Evolutionary conservation across 2,329 filamentous ascomycete genomes (phyloP).

Genomic region (Fusarium sp.): DNA sequence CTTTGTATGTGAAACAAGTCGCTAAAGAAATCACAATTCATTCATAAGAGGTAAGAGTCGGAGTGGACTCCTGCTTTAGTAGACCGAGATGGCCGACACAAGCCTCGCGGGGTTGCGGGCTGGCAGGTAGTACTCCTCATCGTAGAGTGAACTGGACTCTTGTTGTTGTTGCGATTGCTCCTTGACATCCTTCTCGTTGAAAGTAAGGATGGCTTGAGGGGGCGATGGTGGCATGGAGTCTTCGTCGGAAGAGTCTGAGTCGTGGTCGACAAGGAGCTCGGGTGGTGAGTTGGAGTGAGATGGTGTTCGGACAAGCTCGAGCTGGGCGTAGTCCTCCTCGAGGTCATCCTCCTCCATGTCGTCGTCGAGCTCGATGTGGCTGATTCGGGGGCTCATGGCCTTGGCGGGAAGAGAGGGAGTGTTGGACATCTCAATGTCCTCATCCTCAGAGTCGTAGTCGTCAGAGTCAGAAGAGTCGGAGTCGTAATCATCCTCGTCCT

Average conservation of each 20-base stretch:
- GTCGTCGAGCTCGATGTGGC: slow-evolving; percentile 55
- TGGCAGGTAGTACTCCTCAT: slow-evolving; percentile 66
- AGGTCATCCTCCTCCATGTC: slow-evolving; percentile 65
- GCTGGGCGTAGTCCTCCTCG: slow-evolving; percentile 72
- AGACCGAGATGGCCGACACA: slow-evolving; percentile 67
- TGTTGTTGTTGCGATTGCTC: slow-evolving; percentile 55
- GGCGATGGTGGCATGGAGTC: slow-evolving; percentile 83
- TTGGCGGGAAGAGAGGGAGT: slow-evolving; percentile 58
- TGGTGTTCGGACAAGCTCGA: slow-evolving; percentile 74
- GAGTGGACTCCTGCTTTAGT: slow-evolving; percentile 54
- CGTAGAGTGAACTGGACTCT: slow-evolving; percentile 58
- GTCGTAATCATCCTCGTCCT: slow-evolving; percentile 77
- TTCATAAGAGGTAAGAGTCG: slow-evolving; percentile 4
- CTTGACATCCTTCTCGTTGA: slow-evolving; percentile 67
- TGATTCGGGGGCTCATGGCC: slow-evolving; percentile 49
- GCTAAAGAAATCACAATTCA: slow-evolving; percentile 43
- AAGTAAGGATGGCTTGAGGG: slow-evolving; percentile 66
- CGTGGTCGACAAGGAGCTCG: slow-evolving; percentile 73
- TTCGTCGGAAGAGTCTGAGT: slow-evolving; percentile 76
- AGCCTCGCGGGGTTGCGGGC: slow-evolving; percentile 62
- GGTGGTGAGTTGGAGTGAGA: slow-evolving; percentile 75
- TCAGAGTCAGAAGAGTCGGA: slow-evolving; percentile 67
- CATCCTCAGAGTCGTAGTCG: slow-evolving; percentile 65
- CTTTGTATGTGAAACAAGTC: slow-evolving; percentile 44
- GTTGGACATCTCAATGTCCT: slow-evolving; percentile 68